These are phyloP conservation scores for Cladophialophora immunda DNA, from an alignment of 2,329 filamentous ascomycete species.

Conservation along the genomic window DNA sequence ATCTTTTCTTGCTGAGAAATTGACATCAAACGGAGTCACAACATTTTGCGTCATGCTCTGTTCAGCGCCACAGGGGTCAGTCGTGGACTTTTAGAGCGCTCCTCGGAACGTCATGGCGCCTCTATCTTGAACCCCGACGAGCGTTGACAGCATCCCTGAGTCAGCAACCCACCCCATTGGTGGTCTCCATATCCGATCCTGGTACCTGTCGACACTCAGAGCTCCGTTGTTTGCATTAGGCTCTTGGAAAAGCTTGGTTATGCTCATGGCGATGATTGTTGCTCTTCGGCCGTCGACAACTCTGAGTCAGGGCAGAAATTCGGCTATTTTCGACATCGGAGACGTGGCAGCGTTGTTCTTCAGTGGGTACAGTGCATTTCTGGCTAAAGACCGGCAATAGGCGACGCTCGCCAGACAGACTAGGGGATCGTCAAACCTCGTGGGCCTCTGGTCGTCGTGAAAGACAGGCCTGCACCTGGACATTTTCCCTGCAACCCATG, in stretches of 20 bases:
- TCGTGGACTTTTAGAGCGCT: background rate
- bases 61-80: background rate
- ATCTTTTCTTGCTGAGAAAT: background rate
- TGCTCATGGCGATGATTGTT: background rate
- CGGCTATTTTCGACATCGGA: background rate
- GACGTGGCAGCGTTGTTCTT: background rate
- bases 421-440: conserved; percentile 2
- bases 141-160: background rate
- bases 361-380: background rate
- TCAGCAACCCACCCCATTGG: background rate
- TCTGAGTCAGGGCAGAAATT: background rate
- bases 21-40: background rate
- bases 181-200: background rate
- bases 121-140: background rate
- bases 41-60: background rate
- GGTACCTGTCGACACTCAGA: background rate
- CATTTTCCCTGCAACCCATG: background rate
- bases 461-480: background rate
- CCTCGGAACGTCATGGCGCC: background rate
- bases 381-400: conserved; percentile 3
- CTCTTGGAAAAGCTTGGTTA: background rate
- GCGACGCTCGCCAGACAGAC: background rate
- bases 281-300: background rate
- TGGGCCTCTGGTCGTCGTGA: background rate
- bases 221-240: background rate